Evolutionary conservation across 208 protist species (phyloP).

Genomic region (Angomonas ambiguus): DNA sequence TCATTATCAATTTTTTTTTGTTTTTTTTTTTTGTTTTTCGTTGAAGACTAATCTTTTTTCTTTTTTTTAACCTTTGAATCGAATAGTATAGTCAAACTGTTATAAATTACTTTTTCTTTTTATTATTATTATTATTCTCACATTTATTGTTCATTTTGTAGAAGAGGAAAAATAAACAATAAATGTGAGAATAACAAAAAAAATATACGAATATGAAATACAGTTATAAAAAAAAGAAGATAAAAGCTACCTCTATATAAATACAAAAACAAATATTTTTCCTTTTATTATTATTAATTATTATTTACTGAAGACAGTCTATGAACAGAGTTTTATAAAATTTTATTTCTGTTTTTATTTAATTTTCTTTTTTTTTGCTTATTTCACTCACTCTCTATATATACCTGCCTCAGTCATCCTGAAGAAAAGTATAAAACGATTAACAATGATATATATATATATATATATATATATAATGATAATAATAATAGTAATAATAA

Average conservation of each 20-base stretch:
- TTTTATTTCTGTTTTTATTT: constrained; percentile 1
- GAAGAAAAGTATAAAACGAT: too few relatives aligned
- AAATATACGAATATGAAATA: too few relatives aligned
- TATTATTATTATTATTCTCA: neutral
- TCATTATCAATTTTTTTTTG: neutral
- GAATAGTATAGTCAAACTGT: neutral
- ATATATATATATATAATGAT: constrained; percentile 7
- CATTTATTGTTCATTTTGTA: neutral
- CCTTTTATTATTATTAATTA: constrained; percentile 11
- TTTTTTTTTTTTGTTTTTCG: constrained; percentile 3
- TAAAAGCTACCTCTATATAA: constrained; percentile 2
- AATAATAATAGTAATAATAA: neutral
- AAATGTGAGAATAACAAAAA: constrained; percentile 10
- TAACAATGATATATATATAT: neutral
- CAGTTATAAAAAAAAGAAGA: too few relatives aligned
- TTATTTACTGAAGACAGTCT: neutral
- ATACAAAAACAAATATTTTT: neutral
- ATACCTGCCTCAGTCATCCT: neutral
- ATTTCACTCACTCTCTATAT: neutral
- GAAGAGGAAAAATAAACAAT: constrained; percentile 8
- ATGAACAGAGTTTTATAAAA: neutral
- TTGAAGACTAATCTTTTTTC: neutral
- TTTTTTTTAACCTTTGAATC: too few relatives aligned
- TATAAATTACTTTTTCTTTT: too few relatives aligned
- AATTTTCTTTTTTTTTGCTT: constrained; percentile 18